These are phyloP conservation scores for Vitis hybrid DNA, from an alignment of 177 flowering plant species.

Conservation along the genomic window DNA sequence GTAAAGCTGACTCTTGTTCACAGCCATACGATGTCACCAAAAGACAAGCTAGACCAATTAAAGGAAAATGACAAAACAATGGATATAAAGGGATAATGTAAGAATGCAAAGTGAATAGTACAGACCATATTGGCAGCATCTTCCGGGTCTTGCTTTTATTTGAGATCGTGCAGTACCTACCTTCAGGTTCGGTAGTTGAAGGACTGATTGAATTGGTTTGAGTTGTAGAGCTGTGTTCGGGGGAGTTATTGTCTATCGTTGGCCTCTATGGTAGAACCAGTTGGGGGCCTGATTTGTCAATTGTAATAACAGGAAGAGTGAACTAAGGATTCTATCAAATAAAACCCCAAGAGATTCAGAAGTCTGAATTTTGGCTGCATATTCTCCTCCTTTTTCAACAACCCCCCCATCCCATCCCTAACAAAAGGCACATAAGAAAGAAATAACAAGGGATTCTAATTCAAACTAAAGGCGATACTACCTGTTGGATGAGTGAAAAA, in stretches of 20 bases:
- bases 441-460: not conserved
- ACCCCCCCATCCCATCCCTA: not conserved
- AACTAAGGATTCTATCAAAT: not conserved
- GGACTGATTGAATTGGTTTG: not conserved
- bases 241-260: too few relatives aligned
- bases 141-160: not conserved
- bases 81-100: not conserved
- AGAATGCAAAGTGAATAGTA: not conserved
- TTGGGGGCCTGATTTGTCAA: too few relatives aligned
- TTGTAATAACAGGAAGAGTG: not conserved
- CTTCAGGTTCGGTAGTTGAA: not conserved
- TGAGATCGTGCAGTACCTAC: not conserved
- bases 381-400: not conserved
- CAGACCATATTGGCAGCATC: not conserved
- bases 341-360: not conserved
- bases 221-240: not conserved
- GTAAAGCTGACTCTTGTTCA: not conserved
- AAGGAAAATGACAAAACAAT: not conserved
- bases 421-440: not conserved
- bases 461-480: not conserved
- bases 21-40: not conserved
- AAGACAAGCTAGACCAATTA: not conserved
- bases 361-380: not conserved
- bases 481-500: constrained; percentile 2
- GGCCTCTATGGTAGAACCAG: too few relatives aligned